A percentile compares a stretch with the other conserved stretches of the same genome.
Conservation (phyloP, 1,284 basidiomycete species). For the Cutaneotrichosporon sp. region DNA sequence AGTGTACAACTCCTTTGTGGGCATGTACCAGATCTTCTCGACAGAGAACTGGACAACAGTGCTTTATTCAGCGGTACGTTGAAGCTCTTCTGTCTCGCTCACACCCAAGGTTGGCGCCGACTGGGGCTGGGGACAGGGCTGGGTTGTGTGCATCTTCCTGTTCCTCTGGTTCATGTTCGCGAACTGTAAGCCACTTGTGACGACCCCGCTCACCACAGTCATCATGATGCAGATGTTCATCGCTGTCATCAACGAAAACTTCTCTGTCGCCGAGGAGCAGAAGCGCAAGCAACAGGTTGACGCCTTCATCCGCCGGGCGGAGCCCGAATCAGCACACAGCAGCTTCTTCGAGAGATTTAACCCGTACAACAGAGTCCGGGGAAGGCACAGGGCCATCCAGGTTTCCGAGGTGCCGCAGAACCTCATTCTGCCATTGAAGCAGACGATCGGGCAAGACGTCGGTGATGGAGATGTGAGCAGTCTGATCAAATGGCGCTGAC, state of each 20-base stretch:
- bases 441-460: slow-evolving; percentile 67
- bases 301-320: slow-evolving; percentile 55
- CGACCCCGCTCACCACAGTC: slow-evolving; percentile 58
- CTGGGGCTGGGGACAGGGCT: slow-evolving; percentile 66
- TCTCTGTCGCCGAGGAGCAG: slow-evolving; percentile 85
- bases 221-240: slow-evolving; percentile 98
- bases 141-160: slow-evolving; percentile 73
- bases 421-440: slow-evolving; percentile 72
- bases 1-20: slow-evolving; percentile 83
- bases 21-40: slow-evolving; percentile 84
- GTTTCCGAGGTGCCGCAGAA: slow-evolving; percentile 70
- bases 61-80: slow-evolving; percentile 65
- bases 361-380: slow-evolving; percentile 79
- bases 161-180: slow-evolving; percentile 87
- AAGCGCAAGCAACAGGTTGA: slow-evolving; percentile 81
- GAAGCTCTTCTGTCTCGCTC: background rate
- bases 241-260: slow-evolving; percentile 98
- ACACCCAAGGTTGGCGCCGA: slow-evolving; percentile 58
- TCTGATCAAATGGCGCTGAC: slow-evolving; percentile 2
- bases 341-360: slow-evolving; percentile 77
- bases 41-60: slow-evolving; percentile 92
- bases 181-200: slow-evolving; percentile 65
- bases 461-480: slow-evolving; percentile 18
- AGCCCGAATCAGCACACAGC: slow-evolving; percentile 54
- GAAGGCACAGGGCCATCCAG: slow-evolving; percentile 69